Evolutionary conservation across 1,139 yeast species (phyloP).

Genomic region (Yamadazyma spencermartinsiae): DNA sequence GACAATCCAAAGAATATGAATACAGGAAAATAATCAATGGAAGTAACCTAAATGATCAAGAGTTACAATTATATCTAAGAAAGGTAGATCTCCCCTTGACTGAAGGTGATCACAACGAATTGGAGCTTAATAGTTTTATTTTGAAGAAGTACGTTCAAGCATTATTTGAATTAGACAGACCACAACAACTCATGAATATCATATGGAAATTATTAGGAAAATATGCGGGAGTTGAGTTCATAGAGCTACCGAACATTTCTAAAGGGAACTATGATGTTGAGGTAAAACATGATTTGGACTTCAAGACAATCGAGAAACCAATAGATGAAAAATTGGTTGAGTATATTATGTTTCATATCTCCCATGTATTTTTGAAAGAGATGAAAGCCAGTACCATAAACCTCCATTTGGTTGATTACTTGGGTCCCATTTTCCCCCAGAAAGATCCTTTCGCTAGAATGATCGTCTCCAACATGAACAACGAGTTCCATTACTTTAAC

Average conservation of each 20-base stretch:
- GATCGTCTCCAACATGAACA: conserved; percentile 31
- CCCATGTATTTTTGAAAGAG: conserved; percentile 14
- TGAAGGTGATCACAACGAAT: conserved; percentile 1
- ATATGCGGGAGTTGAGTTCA: conserved; percentile 34
- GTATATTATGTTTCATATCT: conserved; percentile 35
- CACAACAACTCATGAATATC: conserved; percentile 29
- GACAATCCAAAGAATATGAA: background rate
- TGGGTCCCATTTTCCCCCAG: conserved; percentile 1
- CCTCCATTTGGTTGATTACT: conserved; percentile 10
- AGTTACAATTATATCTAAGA: conserved; percentile 1
- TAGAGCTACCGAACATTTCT: conserved; percentile 14
- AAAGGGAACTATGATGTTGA: conserved; percentile 10
- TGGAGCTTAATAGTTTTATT: conserved; percentile 30
- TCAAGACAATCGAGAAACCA: conserved; percentile 4
- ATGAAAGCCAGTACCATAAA: conserved; percentile 12
- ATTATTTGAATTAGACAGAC: conserved; percentile 32
- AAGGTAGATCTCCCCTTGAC: conserved; percentile 1
- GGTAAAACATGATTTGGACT: conserved; percentile 8
- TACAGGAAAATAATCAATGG: background rate
- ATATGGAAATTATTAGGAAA: conserved; percentile 32
- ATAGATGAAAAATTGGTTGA: conserved; percentile 20
- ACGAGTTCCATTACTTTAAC: conserved; percentile 36
- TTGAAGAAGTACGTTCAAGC: conserved; percentile 34
- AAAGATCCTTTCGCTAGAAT: conserved; percentile 7
- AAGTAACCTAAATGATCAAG: background rate